phyloP scores from a whole-genome alignment of 768 basidiomycete genomes.

The Collybia mongolica region DNA sequence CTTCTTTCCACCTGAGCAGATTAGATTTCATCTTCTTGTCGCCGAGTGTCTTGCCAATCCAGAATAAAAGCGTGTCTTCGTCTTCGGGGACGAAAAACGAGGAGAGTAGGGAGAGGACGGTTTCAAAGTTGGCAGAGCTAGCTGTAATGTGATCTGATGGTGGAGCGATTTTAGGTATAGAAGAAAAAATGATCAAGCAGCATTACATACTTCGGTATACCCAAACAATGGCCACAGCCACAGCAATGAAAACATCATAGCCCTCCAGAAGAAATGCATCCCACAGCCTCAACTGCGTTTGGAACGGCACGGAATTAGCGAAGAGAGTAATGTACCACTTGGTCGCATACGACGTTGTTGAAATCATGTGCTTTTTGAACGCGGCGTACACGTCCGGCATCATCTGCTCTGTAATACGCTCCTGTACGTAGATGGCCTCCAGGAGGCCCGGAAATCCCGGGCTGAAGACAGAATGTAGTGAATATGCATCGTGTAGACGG shows the following conservation, averaged over 20 bases:
- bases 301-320: conserved; percentile 93
- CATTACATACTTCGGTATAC: conserved; percentile 66
- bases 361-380: conserved; percentile 87
- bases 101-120: conserved; percentile 84
- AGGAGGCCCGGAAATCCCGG: conserved; percentile 96
- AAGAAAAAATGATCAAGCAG: neutral
- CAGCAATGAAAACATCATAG: conserved; percentile 81
- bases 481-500: conserved; percentile 86
- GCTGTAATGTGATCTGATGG: conserved; percentile 79
- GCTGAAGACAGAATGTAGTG: conserved; percentile 84
- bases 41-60: conserved; percentile 66
- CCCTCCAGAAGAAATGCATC: conserved; percentile 93
- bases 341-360: conserved; percentile 93
- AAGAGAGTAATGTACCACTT: conserved; percentile 99
- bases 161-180: conserved; percentile 1
- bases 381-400: conserved; percentile 89
- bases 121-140: conserved; percentile 82
- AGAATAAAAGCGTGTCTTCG: conserved; percentile 77
- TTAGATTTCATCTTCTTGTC: conserved; percentile 65
- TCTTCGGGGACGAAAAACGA: conserved; percentile 95
- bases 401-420: conserved; percentile 80
- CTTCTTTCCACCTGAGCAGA: conserved; percentile 75
- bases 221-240: conserved; percentile 90
- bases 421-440: conserved; percentile 95
- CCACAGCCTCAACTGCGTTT: conserved; percentile 93